These are phyloP conservation scores for Hemisphaericaspora xylanilytica DNA, from an alignment of 1,139 yeast species.

Conservation along the genomic window DNA sequence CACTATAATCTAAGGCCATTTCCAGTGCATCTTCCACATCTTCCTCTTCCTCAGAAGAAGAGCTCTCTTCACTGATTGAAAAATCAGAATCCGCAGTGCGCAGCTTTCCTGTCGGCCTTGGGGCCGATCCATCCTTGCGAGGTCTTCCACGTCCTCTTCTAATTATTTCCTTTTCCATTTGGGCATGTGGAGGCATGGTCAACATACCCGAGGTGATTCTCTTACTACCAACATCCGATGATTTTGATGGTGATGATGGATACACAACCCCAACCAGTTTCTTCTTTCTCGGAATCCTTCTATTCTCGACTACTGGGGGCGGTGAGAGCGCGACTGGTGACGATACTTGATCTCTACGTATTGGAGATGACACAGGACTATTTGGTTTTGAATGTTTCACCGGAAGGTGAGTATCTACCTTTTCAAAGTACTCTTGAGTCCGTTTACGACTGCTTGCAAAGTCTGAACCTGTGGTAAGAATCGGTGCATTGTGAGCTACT, in stretches of 20 bases:
- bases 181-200: conserved; percentile 24
- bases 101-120: too few species aligned
- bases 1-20: background rate
- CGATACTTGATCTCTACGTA: conserved; percentile 3
- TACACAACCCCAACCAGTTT: conserved; percentile 9
- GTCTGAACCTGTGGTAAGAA: conserved; percentile 1
- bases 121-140: background rate
- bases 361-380: conserved; percentile 2
- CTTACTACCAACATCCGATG: conserved; percentile 12
- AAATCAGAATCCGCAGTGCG: conserved; percentile 1
- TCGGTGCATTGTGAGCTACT: background rate
- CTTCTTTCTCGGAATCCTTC: conserved; percentile 31
- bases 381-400: conserved; percentile 15
- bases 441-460: conserved; percentile 21
- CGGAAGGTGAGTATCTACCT: conserved; percentile 26
- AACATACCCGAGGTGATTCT: conserved; percentile 73
- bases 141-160: background rate
- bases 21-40: background rate
- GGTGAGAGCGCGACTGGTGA: conserved; percentile 30
- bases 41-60: background rate
- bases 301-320: conserved; percentile 25
- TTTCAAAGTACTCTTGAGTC: conserved; percentile 28
- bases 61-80: background rate
- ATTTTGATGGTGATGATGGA: too few species aligned
- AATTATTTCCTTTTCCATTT: conserved; percentile 21